Evolutionary conservation across 1,139 yeast species (phyloP).

Genomic region (Candida sanyaensis): DNA sequence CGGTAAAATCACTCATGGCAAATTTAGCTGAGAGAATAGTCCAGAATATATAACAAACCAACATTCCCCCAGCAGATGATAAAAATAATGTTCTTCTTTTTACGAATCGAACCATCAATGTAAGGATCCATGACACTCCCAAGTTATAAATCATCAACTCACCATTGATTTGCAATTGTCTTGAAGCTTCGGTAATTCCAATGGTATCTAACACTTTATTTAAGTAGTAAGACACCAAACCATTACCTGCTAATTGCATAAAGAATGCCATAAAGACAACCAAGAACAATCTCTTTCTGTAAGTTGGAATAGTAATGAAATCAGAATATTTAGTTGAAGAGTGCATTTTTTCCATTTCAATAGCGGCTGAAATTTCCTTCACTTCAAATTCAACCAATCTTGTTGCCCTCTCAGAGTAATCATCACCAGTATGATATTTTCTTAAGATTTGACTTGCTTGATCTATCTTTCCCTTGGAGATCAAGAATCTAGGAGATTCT

Average conservation of each 20-base stretch:
- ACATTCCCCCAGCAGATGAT: conserved; percentile 36
- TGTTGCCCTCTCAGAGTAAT: conserved; percentile 28
- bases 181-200: conserved; percentile 46
- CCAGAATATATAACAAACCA: conserved; percentile 39
- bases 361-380: conserved; percentile 44
- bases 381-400: conserved; percentile 46
- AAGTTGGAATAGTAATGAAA: conserved; percentile 33
- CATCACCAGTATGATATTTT: conserved; percentile 41
- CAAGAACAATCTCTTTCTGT: conserved; percentile 48
- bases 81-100: conserved; percentile 51
- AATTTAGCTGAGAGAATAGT: conserved; percentile 39
- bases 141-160: conserved; percentile 45
- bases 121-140: conserved; percentile 33
- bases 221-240: conserved; percentile 53
- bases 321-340: conserved; percentile 33
- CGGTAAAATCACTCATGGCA: conserved; percentile 33
- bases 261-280: conserved; percentile 32
- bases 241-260: conserved; percentile 54
- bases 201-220: conserved; percentile 48
- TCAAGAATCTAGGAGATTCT: conserved; percentile 49
- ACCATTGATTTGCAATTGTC: conserved; percentile 50
- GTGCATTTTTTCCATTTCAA: conserved; percentile 32
- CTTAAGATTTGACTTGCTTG: conserved; percentile 44
- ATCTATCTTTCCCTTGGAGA: conserved; percentile 35
- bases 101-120: conserved; percentile 29